Percentiles rank a stretch among this genome's conserved stretches.
Evolutionary conservation across 768 basidiomycete genomes (phyloP).

Genomic region (Termitomyces eurrhizus): DNA sequence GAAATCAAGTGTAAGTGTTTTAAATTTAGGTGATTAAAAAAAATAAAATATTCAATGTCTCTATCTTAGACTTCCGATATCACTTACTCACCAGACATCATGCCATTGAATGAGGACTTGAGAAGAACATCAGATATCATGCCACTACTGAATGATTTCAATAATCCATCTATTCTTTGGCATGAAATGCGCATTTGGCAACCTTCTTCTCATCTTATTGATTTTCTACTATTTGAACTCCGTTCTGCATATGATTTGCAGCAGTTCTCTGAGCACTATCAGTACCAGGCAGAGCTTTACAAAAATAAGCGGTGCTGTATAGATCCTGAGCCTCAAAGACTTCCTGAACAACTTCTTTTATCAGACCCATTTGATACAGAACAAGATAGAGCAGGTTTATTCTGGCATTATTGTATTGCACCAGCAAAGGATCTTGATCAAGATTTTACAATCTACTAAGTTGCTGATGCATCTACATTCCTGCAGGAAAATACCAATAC

Average conservation of each 20-base stretch:
- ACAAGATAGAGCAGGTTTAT: not conserved
- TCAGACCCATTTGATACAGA: not conserved
- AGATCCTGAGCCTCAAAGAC: not conserved
- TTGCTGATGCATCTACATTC: constrained; percentile 1
- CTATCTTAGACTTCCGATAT: too few relatives aligned
- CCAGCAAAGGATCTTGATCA: not conserved
- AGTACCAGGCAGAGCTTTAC: not conserved
- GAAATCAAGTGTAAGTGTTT: too few relatives aligned
- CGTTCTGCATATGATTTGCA: not conserved
- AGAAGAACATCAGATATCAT: too few relatives aligned
- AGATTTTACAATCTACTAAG: not conserved
- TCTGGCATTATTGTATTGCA: not conserved
- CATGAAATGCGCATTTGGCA: not conserved
- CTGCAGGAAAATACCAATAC: not conserved
- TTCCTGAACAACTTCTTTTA: not conserved
- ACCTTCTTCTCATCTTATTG: not conserved
- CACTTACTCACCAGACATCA: too few relatives aligned
- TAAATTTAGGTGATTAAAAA: too few relatives aligned
- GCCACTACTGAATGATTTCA: too few relatives aligned
- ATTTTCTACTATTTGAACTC: not conserved
- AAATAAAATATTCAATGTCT: too few relatives aligned
- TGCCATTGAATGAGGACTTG: too few relatives aligned
- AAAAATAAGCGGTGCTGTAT: not conserved
- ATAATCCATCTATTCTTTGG: not conserved
- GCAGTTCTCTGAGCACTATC: not conserved